phyloP scores from a whole-genome alignment of 2,329 filamentous ascomycete species.

The Xylaria sp. region DNA sequence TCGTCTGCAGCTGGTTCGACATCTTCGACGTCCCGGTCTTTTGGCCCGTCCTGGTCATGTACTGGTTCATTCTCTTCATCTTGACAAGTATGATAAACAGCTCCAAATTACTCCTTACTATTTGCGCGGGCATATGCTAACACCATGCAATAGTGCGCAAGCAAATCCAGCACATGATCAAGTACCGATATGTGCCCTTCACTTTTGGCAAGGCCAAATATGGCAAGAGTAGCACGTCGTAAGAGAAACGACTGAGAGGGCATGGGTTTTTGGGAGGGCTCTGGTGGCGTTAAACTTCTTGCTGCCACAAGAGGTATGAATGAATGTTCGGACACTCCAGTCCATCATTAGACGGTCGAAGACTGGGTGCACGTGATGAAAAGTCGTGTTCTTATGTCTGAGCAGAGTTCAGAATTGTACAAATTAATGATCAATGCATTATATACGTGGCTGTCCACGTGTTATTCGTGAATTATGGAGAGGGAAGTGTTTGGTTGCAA shows the following conservation, averaged over 20 bases:
- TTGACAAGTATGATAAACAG: slow-evolving; percentile 79
- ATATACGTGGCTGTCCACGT: slow-evolving; percentile 37
- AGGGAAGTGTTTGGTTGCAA: slow-evolving; percentile 32
- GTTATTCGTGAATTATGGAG: slow-evolving; percentile 30
- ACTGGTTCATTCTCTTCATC: slow-evolving; percentile 97
- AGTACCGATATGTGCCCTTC: slow-evolving; percentile 98
- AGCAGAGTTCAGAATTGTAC: slow-evolving; percentile 39
- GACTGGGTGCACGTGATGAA: slow-evolving; percentile 9
- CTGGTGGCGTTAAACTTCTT: slow-evolving; percentile 11
- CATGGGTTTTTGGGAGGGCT: slow-evolving; percentile 6
- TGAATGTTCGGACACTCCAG: slow-evolving; percentile 7
- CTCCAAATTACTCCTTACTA: not conserved
- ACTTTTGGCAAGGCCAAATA: slow-evolving; percentile 90
- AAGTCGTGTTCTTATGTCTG: slow-evolving; percentile 22
- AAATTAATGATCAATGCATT: slow-evolving; percentile 45
- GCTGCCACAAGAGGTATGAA: slow-evolving; percentile 3
- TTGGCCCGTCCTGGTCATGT: slow-evolving; percentile 98
- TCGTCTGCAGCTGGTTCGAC: slow-evolving; percentile 90
- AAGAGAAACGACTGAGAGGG: slow-evolving; percentile 19
- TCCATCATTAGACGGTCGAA: not conserved
- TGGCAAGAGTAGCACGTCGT: slow-evolving; percentile 67
- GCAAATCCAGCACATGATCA: slow-evolving; percentile 99
- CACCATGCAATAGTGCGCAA: slow-evolving; percentile 78
- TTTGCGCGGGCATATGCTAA: slow-evolving; percentile 23
- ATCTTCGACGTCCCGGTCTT: slow-evolving; percentile 98